Conservation (phyloP, 345 rosid genomes). For the Anacardium occidentale region DNA sequence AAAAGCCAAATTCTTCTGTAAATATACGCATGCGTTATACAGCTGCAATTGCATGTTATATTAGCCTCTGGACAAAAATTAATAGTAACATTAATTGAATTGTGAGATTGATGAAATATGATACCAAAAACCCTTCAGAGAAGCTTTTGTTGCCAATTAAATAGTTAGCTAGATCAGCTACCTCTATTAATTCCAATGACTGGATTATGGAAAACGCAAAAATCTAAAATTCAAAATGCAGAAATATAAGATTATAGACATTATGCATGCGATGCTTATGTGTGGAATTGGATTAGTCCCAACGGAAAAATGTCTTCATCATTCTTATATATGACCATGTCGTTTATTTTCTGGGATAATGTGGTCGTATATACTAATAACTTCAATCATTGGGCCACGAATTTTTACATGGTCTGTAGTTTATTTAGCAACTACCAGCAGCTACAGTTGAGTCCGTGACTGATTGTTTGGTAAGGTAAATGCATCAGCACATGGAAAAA, state of each 20-base stretch:
- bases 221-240: too few relatives aligned
- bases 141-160: too few relatives aligned
- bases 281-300: background rate
- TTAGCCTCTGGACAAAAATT: too few relatives aligned
- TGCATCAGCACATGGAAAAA: slow-evolving; percentile 9
- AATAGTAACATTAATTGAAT: too few relatives aligned
- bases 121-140: background rate
- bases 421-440: background rate
- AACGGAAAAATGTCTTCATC: slow-evolving; percentile 1
- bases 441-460: slow-evolving; percentile 28
- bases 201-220: too few relatives aligned
- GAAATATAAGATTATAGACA: too few relatives aligned
- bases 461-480: slow-evolving; percentile 8
- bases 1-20: too few relatives aligned
- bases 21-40: too few relatives aligned
- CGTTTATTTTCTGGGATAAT: slow-evolving; percentile 3
- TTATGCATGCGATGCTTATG: too few relatives aligned
- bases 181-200: too few relatives aligned
- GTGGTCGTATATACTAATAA: too few relatives aligned
- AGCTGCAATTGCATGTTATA: too few relatives aligned
- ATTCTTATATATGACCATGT: background rate
- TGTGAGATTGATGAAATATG: background rate
- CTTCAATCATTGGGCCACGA: slow-evolving; percentile 8
- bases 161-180: background rate
- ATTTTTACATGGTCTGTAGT: background rate